Evolutionary conservation across 768 basidiomycete genomes (phyloP), one percentile per base, ranked within the genome.

Genomic region (Suillus americanus): DNA sequence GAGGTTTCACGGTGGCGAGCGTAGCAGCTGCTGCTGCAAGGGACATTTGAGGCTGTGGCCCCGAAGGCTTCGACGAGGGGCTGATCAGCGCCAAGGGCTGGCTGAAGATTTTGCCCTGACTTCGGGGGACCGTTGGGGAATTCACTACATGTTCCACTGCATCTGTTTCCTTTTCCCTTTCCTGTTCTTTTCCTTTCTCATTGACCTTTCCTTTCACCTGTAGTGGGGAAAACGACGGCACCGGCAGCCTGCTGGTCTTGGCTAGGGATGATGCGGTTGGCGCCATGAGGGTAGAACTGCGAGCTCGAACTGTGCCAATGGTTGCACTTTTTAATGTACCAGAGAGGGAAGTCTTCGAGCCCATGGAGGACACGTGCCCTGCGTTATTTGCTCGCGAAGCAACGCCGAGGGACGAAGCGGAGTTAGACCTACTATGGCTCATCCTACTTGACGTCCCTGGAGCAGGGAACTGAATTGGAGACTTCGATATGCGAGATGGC

Each of bases 251-350:
- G 38, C 73, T 63, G 28, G 72, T 79, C 78, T 87, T 90, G 3
- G 91, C 91, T 28, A 92, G 77, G 1, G 91, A 92, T 69, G 90
- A 91, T 2, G 88, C 90, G 1, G 91, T 92, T 0, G 91, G 91
- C 0, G 90, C 90, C 60, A 89, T 77, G 14, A 92, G 78, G 43
- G 87, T 83, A 8, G 77, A 76, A 0, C 74, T 75, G 41, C 79
- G 75, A 16, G 63, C 70, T 46, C 72, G 65, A 43, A 71, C 68
- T 43, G 51, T 45, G n/a, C 43, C 16, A 48, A 30, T n/a, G 2
- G 60, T 62, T 37, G 69, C 70, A 35, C 20, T 33, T 5, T 64
- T 64, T 16, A 61, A 55, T 60, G 53, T 69, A 23, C 56, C 20
- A 30, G 56, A 25, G 20, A 67, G 38, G 61, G 66, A 73, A 6